These are phyloP conservation scores for Cryptococcus sp. DNA, from an alignment of 1,284 basidiomycete genomes.

Conservation along the genomic window DNA sequence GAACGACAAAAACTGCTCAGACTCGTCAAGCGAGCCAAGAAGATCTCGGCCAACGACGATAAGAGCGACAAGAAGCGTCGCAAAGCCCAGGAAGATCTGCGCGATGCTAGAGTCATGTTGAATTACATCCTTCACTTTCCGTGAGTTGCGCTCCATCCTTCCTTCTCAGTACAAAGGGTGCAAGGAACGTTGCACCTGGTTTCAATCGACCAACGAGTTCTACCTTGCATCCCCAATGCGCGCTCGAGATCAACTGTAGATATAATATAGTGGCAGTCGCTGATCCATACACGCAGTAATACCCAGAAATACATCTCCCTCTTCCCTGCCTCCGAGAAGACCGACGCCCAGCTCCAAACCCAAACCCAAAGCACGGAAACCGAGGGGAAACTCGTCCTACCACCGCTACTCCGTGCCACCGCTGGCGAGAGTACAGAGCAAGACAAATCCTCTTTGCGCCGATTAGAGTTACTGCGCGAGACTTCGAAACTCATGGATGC, in stretches of 20 bases:
- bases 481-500: conserved; percentile 66
- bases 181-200: no score
- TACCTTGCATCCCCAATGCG: no score
- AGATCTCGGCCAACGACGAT: conserved; percentile 48
- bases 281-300: conserved; percentile 58
- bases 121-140: conserved; percentile 69
- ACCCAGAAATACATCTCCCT: conserved; percentile 80
- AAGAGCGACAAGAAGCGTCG: conserved; percentile 50
- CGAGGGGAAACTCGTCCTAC: conserved; percentile 35
- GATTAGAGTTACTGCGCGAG: conserved; percentile 66
- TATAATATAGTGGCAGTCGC: neutral
- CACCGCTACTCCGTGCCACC: conserved; percentile 57
- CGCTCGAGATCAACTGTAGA: no score
- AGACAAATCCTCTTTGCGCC: conserved; percentile 56
- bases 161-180: neutral
- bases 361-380: conserved; percentile 18
- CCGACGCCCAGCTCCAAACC: conserved; percentile 7
- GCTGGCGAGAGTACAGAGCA: conserved; percentile 11
- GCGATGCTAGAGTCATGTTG: conserved; percentile 68
- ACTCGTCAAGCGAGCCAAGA: conserved; percentile 66
- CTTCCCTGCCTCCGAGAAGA: conserved; percentile 63
- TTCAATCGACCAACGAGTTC: no score
- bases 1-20: conserved; percentile 79
- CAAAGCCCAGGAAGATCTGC: conserved; percentile 59
- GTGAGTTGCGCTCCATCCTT: conserved; percentile 55